A percentile compares a stretch with the other conserved stretches of the same genome.
phyloP scores from a whole-genome alignment of 2,329 filamentous ascomycete genomes.

The Drechslerella dactyloides region DNA sequence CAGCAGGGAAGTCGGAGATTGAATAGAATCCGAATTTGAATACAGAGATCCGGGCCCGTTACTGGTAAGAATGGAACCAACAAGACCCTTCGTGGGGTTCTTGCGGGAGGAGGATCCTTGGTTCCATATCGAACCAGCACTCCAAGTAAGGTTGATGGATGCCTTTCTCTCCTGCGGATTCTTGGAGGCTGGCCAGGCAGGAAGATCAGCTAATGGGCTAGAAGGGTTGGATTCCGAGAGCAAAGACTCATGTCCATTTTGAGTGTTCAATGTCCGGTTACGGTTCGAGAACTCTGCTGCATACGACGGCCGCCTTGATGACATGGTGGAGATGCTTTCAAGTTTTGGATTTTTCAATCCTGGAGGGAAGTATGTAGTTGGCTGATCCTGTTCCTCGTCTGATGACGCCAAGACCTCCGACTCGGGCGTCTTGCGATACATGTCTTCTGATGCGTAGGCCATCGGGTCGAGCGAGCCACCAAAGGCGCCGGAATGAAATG shows the following conservation, averaged over 20 bases:
- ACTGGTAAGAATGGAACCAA: constrained; percentile 61
- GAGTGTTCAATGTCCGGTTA: constrained; percentile 71
- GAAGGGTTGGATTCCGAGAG: constrained; percentile 80
- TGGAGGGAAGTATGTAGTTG: constrained; percentile 63
- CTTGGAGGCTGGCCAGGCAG: constrained; percentile 61
- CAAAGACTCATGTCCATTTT: constrained; percentile 77
- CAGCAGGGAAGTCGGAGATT: constrained; percentile 61
- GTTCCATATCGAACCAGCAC: constrained; percentile 81
- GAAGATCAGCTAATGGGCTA: constrained; percentile 74
- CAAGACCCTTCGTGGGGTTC: constrained; percentile 66
- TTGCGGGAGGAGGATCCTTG: constrained; percentile 75
- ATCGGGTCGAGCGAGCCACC: constrained; percentile 44
- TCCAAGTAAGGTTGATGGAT: constrained; percentile 59
- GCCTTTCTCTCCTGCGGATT: constrained; percentile 64
- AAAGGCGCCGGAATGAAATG: constrained; percentile 48
- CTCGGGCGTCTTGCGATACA: constrained; percentile 79
- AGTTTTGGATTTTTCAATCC: constrained; percentile 65
- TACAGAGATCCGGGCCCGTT: constrained; percentile 68
- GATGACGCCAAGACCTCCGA: constrained; percentile 93
- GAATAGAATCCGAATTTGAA: constrained; percentile 63
- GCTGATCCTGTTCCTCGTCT: constrained; percentile 83
- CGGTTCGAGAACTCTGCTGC: constrained; percentile 75
- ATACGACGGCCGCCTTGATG: constrained; percentile 79
- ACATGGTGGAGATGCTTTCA: constrained; percentile 53
- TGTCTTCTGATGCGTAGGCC: constrained; percentile 47